Base-by-base conservation (phyloP, 2,329 filamentous ascomycete species). In the Gnomoniopsis smithogilvyi region DNA sequence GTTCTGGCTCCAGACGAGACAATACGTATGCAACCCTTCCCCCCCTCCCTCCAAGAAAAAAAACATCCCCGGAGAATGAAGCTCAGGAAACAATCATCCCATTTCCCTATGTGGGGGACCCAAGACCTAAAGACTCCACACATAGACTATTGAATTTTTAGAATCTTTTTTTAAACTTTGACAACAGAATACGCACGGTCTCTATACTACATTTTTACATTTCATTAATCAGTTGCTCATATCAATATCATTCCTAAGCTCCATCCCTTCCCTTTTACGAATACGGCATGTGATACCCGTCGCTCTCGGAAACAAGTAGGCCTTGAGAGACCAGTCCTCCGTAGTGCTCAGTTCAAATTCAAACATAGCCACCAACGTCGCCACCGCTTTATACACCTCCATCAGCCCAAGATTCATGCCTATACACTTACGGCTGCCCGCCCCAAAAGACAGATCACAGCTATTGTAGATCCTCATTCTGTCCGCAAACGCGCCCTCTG, bases 301-400 rank as follows among this genome's bases (percentile, higher is more conserved):
- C 3, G 54, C 54, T 19, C 54, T 45, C 17, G 54, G 54, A 21
- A 56, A 56, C 15, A 56, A 38, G 36, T 56, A 33, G n/a, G 46
- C 47, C 47, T 36, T 57, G 26, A 57, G 47, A 1, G 36, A 51
- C 54, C 54, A 57, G 26, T 57, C 54, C 4, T 57, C n/a, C 21
- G 34, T 11, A 2, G 54, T 51, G 17, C 6, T 47, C 11, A 57
- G 21, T 17, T 57, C 54, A 22, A 57, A 51, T 15, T 57, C 54
- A 22, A 51, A 57, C 36, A 57, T 30, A 2, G 54, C 36, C 11
- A 82, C 74, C 21, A 83, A 58, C n/a, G 78, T 82, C 1, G 79
- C 71, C 1, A 73, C 64, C 14, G 68, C 59, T 63, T 75, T 71
- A 56, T 72, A 73, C 6, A 74, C 57, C 60, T 76, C 69, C 6